phyloP scores from a whole-genome alignment of 257 asterid genomes.

The Petrea volubilis region DNA sequence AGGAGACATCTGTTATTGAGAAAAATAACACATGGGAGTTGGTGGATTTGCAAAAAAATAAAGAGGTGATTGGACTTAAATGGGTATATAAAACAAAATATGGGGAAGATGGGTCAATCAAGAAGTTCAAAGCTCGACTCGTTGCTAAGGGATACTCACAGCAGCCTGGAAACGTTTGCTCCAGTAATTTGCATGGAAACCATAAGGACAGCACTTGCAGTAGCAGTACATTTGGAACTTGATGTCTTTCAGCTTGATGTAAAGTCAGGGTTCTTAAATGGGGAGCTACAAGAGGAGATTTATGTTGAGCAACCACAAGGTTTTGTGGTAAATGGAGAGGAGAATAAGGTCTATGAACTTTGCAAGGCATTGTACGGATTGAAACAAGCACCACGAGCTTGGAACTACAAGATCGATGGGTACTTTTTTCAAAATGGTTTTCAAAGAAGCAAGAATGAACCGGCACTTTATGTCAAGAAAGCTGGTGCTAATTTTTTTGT shows the following conservation, averaged over 20 bases:
- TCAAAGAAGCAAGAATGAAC: neutral
- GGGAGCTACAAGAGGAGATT: neutral
- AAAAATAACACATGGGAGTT: no score
- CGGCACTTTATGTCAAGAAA: neutral
- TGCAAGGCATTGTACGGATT: neutral
- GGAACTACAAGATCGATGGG: neutral
- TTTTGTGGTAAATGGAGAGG: neutral
- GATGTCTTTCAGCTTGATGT: no score
- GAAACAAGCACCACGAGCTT: neutral
- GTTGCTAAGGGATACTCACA: neutral
- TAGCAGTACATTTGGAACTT: no score
- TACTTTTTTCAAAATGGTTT: neutral
- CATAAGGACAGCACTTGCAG: no score
- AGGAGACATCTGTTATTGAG: neutral
- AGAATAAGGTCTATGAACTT: no score
- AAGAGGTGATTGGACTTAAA: no score
- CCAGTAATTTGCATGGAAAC: no score
- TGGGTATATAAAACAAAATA: no score
- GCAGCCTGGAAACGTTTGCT: neutral
- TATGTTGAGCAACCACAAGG: neutral
- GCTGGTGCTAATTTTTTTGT: no score
- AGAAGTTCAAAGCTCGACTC: neutral
- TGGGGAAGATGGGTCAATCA: no score
- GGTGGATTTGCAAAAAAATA: no score
- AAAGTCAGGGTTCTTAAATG: neutral